Base-by-base conservation (phyloP, 768 basidiomycete species). In the Piloderma croceum region DNA sequence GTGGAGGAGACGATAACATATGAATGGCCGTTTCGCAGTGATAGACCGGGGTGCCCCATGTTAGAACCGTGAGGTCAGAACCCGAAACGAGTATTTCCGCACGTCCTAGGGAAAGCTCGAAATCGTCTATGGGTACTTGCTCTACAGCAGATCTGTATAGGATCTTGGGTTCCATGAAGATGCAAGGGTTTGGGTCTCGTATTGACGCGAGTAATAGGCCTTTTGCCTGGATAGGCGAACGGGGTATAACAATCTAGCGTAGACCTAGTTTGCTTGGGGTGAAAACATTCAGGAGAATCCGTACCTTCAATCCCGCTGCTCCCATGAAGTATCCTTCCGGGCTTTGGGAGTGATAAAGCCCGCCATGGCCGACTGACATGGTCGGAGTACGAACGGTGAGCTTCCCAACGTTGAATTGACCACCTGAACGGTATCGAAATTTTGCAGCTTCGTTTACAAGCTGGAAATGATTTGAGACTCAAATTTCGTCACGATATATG, bases 381-480 rank as follows among this genome's bases (percentile, higher is more conserved):
- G 87, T 85, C 2, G 91, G 91, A 23, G 85, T 81, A 19, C 88
- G 78, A 35, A 91, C 76, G 1, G 88, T 92, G 17, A 91, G 66
- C 5, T 77, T 77, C 17, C 91, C 90, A n/a, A 81, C 82, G 42
- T 87, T 79, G 61, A 75, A 92, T 37, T 75, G 70, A 0, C 90
- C 89, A 23, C 88, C 90, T 18, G 90, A 90, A 21, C 90, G 86
- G 56, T 90, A 97, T 24, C 90, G 74, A 48, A 83, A 79, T 62
- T 97, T 97, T 25, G 93, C 91, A 2, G 90, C 92, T 66, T 97
- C 92, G 48, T 94, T 96, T 29, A 96, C 90, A 17, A 96, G 70
- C 85, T 92, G 40, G 7, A 25, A 32, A 24, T 40, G 10, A 31
- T 19, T 32, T 33, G 24, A 31, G 25, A 13, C n/a, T n/a, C n/a